These are phyloP conservation scores for Apiospora phragmitis DNA, from an alignment of 2,329 filamentous ascomycete species.

Conservation along the genomic window DNA sequence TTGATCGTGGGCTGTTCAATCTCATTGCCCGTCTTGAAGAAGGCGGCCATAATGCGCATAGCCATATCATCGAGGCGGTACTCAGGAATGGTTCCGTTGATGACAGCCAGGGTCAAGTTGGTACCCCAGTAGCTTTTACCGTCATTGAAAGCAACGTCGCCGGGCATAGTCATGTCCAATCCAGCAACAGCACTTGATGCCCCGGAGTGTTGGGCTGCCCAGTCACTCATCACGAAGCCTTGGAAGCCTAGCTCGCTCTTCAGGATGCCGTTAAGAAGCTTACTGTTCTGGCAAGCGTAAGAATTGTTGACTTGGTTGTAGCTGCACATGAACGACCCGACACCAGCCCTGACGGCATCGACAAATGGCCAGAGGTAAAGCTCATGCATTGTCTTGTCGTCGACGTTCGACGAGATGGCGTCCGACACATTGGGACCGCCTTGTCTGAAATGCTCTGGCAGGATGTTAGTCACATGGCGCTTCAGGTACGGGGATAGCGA, in stretches of 20 bases:
- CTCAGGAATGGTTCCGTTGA: conserved; percentile 86
- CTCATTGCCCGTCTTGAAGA: conserved; percentile 64
- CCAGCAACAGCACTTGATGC: conserved; percentile 68
- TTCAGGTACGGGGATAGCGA: neutral
- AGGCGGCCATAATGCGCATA: conserved; percentile 74
- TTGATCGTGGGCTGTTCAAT: conserved; percentile 61
- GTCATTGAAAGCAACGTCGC: conserved; percentile 75
- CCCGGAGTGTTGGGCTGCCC: conserved; percentile 73
- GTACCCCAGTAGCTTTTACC: conserved; percentile 77
- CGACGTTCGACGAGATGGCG: conserved; percentile 58
- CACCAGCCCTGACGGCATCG: conserved; percentile 68
- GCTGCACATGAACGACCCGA: conserved; percentile 64
- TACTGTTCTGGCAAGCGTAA: conserved; percentile 78
- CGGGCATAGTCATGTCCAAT: conserved; percentile 87
- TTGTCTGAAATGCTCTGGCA: conserved; percentile 69
- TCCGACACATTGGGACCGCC: conserved; percentile 62
- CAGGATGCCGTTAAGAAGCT: conserved; percentile 71
- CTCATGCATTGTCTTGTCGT: conserved; percentile 75
- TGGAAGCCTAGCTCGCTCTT: conserved; percentile 82
- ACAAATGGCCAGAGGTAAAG: conserved; percentile 79
- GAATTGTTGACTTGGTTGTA: conserved; percentile 82
- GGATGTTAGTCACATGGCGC: neutral
- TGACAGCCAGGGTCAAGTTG: conserved; percentile 82
- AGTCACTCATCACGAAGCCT: conserved; percentile 80
- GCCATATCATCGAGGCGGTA: conserved; percentile 92